Conservation (phyloP, 257 asterid genomes). For the Nyctanthes arbortristis region DNA sequence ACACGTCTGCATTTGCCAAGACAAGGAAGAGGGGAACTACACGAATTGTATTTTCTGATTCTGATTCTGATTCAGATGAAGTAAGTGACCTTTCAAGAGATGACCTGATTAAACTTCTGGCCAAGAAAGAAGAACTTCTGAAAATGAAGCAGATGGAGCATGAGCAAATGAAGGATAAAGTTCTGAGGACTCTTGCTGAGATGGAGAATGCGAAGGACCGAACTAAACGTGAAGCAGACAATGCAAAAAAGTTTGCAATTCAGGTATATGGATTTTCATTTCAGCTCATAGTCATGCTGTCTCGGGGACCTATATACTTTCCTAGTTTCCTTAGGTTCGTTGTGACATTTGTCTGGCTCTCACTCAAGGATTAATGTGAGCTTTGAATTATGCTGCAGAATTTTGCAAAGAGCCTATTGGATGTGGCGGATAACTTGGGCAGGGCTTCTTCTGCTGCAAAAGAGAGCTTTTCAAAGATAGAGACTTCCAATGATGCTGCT, state of each 20-base stretch:
- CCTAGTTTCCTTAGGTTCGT: neutral
- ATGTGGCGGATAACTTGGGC: slow-evolving; percentile 78
- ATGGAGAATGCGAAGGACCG: slow-evolving; percentile 83
- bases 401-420: slow-evolving; percentile 77
- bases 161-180: slow-evolving; percentile 66
- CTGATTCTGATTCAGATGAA: slow-evolving; percentile 48
- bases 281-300: neutral
- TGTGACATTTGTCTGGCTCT: neutral
- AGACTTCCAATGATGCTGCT: slow-evolving; percentile 55
- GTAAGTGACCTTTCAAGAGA: slow-evolving; percentile 67
- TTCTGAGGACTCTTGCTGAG: slow-evolving; percentile 70
- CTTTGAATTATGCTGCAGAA: slow-evolving; percentile 55
- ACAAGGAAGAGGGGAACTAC: slow-evolving; percentile 38
- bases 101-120: slow-evolving; percentile 70
- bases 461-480: slow-evolving; percentile 72
- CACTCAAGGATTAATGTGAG: slow-evolving; percentile 10
- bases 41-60: slow-evolving; percentile 47
- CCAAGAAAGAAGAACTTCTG: slow-evolving; percentile 65
- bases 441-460: slow-evolving; percentile 91
- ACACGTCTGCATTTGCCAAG: slow-evolving; percentile 23
- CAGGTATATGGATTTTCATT: slow-evolving; percentile 48
- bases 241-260: slow-evolving; percentile 77
- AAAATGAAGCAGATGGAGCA: slow-evolving; percentile 55
- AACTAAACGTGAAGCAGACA: slow-evolving; percentile 77
- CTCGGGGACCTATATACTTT: neutral